Conservation (phyloP, 768 basidiomycete species). For the Boletus barrowsii region DNA sequence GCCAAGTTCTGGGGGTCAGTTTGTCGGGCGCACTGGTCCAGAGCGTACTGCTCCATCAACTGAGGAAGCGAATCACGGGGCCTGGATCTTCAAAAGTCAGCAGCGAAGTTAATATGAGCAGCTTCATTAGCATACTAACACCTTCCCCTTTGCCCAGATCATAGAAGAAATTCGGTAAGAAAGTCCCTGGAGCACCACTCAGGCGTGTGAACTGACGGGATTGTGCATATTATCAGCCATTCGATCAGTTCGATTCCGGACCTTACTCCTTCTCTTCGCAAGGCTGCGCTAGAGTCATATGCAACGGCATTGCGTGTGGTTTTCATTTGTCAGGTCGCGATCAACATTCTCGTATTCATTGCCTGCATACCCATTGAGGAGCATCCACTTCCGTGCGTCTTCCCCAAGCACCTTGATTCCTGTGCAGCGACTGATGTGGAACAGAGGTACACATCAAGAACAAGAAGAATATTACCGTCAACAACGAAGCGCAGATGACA, state of each 20-base stretch:
- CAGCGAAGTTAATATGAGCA: slow-evolving; percentile 27
- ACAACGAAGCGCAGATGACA: slow-evolving; percentile 26
- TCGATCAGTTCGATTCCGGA: slow-evolving; percentile 69
- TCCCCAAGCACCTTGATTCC: slow-evolving; percentile 5
- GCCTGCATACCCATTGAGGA: slow-evolving; percentile 75
- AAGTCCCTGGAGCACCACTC: slow-evolving; percentile 10
- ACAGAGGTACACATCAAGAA: slow-evolving; percentile 62
- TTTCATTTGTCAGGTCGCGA: slow-evolving; percentile 74
- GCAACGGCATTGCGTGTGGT: slow-evolving; percentile 75
- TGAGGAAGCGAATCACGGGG: slow-evolving; percentile 74
- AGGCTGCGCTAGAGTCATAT: slow-evolving; percentile 74
- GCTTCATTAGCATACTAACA: slow-evolving; percentile 18
- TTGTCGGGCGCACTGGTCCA: slow-evolving; percentile 84
- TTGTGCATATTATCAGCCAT: slow-evolving; percentile 43
- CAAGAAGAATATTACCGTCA: slow-evolving; percentile 56
- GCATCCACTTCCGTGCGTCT: slow-evolving; percentile 50
- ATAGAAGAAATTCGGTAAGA: slow-evolving; percentile 67
- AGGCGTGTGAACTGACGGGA: slow-evolving; percentile 15
- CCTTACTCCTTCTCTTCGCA: slow-evolving; percentile 50
- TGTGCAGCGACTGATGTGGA: slow-evolving; percentile 17
- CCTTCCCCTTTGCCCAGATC: slow-evolving; percentile 44
- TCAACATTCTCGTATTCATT: slow-evolving; percentile 65
- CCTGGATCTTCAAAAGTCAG: slow-evolving; percentile 70
- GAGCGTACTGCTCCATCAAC: slow-evolving; percentile 64
- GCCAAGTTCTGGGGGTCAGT: slow-evolving; percentile 94